Conservation (phyloP, 306 rosid genomes). For the Castanea sativa region DNA sequence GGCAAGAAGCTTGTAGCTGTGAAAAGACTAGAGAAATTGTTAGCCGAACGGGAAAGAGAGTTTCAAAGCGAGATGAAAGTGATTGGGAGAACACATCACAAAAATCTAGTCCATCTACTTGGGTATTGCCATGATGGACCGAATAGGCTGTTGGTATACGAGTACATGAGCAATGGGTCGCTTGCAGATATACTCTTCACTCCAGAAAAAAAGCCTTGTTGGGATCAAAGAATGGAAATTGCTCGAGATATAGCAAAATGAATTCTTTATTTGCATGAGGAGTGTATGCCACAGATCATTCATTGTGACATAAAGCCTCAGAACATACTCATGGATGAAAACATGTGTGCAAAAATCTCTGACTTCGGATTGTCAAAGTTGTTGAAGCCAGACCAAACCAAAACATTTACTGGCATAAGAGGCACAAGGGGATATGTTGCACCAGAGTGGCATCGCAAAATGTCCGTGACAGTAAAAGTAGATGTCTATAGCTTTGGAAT, state of each 20-base stretch:
- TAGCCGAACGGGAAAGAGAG: not conserved
- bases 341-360: conserved; percentile 11
- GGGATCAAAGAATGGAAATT: conserved; percentile 21
- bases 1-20: conserved; percentile 17
- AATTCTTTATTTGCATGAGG: no score
- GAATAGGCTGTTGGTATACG: conserved; percentile 20
- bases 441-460: conserved; percentile 24
- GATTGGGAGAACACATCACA: not conserved
- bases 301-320: no score
- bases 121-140: conserved; percentile 24
- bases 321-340: conserved; percentile 28
- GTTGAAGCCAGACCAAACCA: conserved; percentile 22
- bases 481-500: conserved; percentile 33
- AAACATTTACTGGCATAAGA: not conserved
- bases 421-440: conserved; percentile 35
- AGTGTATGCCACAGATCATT: no score
- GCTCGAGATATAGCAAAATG: not conserved
- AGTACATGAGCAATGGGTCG: conserved; percentile 30
- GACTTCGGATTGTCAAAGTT: conserved; percentile 34
- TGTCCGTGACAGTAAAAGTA: conserved; percentile 15
- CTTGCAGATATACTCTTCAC: conserved; percentile 28
- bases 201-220: not conserved
- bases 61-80: no score
- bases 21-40: conserved; percentile 11
- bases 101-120: conserved; percentile 22